Percentiles rank a stretch among this genome's conserved stretches.
These are phyloP conservation scores for Ceratopteris richardii DNA, from an alignment of 75 land plant genomes.

Conservation along the genomic window DNA sequence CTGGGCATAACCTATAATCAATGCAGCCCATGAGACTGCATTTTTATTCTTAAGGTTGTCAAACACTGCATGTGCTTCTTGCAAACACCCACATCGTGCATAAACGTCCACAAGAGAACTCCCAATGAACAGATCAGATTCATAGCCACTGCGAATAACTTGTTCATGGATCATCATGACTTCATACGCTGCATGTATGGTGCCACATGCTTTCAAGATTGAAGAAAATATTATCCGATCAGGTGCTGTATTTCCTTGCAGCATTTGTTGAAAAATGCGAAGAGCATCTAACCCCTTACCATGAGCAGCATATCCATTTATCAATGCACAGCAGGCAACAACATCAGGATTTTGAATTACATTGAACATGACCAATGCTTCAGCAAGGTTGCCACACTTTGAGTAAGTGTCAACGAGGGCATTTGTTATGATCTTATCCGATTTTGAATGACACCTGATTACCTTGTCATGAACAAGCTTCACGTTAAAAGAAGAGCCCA, in stretches of 20 bases:
- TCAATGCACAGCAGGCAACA: conserved; percentile 43
- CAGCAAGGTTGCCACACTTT: conserved; percentile 24
- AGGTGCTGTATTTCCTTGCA: conserved; percentile 10
- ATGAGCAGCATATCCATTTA: conserved; percentile 35
- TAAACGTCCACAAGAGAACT: conserved; percentile 20
- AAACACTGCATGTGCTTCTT: conserved; percentile 24
- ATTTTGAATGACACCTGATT: conserved; percentile 15
- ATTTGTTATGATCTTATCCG: conserved; percentile 28
- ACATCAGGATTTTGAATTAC: conserved; percentile 17
- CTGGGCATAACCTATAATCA: conserved; percentile 28
- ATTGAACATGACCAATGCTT: conserved; percentile 24
- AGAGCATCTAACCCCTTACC: conserved; percentile 48
- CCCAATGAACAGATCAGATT: conserved; percentile 7
- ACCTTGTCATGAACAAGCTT: conserved; percentile 18
- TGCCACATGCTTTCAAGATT: conserved; percentile 16
- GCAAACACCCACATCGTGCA: conserved; percentile 14
- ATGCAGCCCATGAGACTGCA: conserved; percentile 49
- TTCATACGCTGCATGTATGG: neutral
- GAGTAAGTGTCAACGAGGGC: conserved; percentile 38
- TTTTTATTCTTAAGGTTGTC: conserved; percentile 49
- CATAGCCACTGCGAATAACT: conserved; percentile 12
- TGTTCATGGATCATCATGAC: conserved; percentile 11
- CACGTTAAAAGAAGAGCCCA: neutral
- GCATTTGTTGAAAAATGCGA: conserved; percentile 38
- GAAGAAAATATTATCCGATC: conserved; percentile 13